Evolutionary conservation across 1,284 basidiomycete genomes (phyloP).

Genomic region (Bondarzewia mesenterica): DNA sequence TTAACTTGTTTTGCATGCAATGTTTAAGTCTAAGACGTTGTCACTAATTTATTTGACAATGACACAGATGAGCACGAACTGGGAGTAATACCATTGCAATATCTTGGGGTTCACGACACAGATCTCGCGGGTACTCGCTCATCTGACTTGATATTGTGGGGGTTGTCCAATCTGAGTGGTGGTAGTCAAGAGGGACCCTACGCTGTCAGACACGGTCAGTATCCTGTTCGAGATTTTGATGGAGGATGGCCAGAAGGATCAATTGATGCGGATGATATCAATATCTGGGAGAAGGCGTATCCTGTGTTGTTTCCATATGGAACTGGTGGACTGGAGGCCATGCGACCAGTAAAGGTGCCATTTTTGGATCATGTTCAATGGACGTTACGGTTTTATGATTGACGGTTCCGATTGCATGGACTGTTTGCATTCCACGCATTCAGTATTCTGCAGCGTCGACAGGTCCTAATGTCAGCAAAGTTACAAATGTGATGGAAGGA

Average conservation of each 20-base stretch:
- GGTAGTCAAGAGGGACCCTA: too few relatives aligned
- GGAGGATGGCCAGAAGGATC: too few relatives aligned
- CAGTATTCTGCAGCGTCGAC: constrained; percentile 22
- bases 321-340: constrained; percentile 26
- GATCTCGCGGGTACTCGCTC: neutral
- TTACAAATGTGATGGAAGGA: constrained; percentile 10
- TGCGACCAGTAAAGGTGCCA: constrained; percentile 12
- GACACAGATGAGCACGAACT: neutral
- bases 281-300: neutral
- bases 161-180: too few relatives aligned
- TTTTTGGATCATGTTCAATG: constrained; percentile 28
- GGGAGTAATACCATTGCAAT: constrained; percentile 6
- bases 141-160: neutral
- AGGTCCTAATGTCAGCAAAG: constrained; percentile 11
- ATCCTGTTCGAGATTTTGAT: too few relatives aligned
- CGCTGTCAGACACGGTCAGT: too few relatives aligned
- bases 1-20: neutral
- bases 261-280: too few relatives aligned
- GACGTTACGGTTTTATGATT: constrained; percentile 27
- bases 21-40: neutral
- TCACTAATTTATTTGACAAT: neutral
- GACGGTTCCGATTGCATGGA: constrained; percentile 22
- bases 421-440: constrained; percentile 28
- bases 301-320: neutral
- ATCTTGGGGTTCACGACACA: neutral